A percentile compares a stretch with the other conserved stretches of the same genome.
These are phyloP conservation scores for Aspergillus heteromorphus DNA, from an alignment of 495 filamentous ascomycete species.

Conservation along the genomic window DNA sequence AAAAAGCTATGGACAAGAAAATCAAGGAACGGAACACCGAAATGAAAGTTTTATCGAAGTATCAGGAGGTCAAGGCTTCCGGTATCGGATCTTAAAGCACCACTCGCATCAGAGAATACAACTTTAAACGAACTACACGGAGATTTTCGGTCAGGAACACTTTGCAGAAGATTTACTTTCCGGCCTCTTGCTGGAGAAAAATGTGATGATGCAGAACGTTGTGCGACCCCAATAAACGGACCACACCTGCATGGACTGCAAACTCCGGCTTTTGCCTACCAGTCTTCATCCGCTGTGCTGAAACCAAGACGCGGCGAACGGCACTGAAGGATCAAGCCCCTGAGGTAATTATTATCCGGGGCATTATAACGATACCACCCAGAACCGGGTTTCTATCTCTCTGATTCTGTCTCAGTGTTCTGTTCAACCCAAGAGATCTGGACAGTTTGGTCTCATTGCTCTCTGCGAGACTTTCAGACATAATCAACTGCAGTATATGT, in stretches of 20 bases:
- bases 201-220: not conserved
- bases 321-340: not conserved
- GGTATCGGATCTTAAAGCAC: constrained; percentile 28
- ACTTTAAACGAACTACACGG: not conserved
- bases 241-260: not conserved
- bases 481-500: not conserved
- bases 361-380: not conserved
- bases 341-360: not conserved
- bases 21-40: constrained; percentile 41
- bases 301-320: not conserved
- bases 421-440: not conserved
- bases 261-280: not conserved
- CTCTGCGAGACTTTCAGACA: not conserved
- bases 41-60: constrained; percentile 43
- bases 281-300: not conserved
- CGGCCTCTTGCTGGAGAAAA: not conserved
- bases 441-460: not conserved
- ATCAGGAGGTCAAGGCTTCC: constrained; percentile 34
- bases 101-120: not conserved
- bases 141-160: not conserved
- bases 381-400: not conserved
- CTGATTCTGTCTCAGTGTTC: not conserved
- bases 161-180: not conserved
- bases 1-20: constrained; percentile 43
- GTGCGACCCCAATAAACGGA: not conserved